These are phyloP conservation scores for Lepraria neglecta DNA, from an alignment of 495 filamentous ascomycete genomes.

Conservation along the genomic window DNA sequence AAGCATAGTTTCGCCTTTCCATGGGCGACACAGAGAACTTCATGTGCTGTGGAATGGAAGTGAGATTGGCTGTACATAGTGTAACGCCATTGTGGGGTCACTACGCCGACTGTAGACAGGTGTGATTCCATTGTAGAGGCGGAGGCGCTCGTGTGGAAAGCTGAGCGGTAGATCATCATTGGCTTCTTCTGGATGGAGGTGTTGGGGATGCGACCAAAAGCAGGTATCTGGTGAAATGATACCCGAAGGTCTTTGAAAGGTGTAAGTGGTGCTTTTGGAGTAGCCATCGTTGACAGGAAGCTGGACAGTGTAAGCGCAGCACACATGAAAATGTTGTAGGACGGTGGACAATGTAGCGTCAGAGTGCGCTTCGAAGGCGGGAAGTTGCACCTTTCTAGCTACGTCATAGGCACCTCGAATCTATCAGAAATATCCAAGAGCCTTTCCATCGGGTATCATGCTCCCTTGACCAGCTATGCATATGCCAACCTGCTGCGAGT, in stretches of 20 bases:
- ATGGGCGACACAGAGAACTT: slow-evolving; percentile 54
- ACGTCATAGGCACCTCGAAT: slow-evolving; percentile 10
- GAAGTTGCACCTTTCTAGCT: neutral
- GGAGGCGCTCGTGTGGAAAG: slow-evolving; percentile 41
- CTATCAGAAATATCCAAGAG: neutral
- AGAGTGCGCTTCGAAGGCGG: slow-evolving; percentile 3
- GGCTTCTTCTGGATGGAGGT: slow-evolving; percentile 58
- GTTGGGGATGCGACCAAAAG: slow-evolving; percentile 54
- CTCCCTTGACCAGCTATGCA: slow-evolving; percentile 6
- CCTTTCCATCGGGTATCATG: neutral
- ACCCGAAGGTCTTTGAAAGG: slow-evolving; percentile 46
- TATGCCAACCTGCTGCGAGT: neutral
- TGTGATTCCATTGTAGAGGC: slow-evolving; percentile 48
- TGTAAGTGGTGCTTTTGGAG: slow-evolving; percentile 30
- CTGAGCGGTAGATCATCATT: slow-evolving; percentile 54
- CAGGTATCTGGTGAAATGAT: slow-evolving; percentile 52
- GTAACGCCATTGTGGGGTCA: slow-evolving; percentile 59
- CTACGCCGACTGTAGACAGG: slow-evolving; percentile 45
- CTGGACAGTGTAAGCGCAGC: neutral
- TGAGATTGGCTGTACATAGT: slow-evolving; percentile 60
- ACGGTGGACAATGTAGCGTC: neutral
- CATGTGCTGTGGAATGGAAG: slow-evolving; percentile 62
- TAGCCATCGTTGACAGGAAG: slow-evolving; percentile 11
- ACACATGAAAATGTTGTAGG: neutral
- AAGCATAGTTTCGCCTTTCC: slow-evolving; percentile 60